Conservation (phyloP, 768 basidiomycete species). For the Mycena alexandri region DNA sequence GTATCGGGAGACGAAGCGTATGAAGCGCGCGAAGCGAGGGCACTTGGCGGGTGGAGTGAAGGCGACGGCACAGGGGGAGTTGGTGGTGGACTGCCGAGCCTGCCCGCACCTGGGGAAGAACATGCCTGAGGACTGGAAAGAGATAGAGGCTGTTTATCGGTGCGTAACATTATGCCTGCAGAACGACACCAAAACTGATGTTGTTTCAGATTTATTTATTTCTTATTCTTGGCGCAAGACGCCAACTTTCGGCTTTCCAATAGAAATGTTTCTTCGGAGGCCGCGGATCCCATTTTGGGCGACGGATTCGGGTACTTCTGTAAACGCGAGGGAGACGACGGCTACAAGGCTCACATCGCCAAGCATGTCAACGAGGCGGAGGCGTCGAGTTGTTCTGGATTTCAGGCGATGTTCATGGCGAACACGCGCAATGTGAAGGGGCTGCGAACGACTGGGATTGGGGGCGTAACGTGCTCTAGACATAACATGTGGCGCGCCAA, state of each 20-base stretch:
- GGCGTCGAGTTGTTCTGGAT: neutral
- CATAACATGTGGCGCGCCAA: no score
- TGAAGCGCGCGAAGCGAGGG: slow-evolving; percentile 15
- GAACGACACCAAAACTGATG: no score
- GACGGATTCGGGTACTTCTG: neutral
- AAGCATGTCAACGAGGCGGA: neutral
- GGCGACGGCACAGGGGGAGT: neutral
- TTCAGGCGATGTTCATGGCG: neutral
- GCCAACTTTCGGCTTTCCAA: slow-evolving; percentile 1
- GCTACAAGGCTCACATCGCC: neutral
- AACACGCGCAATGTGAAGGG: no score
- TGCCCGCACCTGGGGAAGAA: slow-evolving; percentile 30
- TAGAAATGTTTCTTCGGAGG: neutral
- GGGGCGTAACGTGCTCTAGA: no score
- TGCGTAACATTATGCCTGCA: no score
- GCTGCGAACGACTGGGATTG: no score
- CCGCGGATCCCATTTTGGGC: neutral
- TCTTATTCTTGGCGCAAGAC: neutral
- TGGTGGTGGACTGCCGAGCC: slow-evolving; percentile 25
- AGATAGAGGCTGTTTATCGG: neutral
- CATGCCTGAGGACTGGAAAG: slow-evolving; percentile 29
- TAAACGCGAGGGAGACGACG: neutral
- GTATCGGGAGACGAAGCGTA: slow-evolving; percentile 26
- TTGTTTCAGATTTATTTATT: neutral
- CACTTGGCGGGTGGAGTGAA: neutral